Evolutionary conservation across 257 asterid species (phyloP).

Genomic region (Paraleonurus japonicus): DNA sequence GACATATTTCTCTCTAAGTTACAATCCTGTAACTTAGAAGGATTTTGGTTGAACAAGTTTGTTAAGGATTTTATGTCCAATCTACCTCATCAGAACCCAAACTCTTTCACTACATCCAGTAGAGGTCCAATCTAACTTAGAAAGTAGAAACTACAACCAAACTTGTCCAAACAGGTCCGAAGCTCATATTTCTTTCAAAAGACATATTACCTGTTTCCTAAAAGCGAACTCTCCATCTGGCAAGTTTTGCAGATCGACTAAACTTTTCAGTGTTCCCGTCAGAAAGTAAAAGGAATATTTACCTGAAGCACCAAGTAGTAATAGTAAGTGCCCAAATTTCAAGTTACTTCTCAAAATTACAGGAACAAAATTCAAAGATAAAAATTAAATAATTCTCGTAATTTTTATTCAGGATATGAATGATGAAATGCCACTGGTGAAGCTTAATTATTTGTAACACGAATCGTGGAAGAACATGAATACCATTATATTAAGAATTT

Average conservation of each 20-base stretch:
- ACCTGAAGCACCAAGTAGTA: conserved; percentile 48
- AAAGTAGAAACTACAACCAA: not conserved
- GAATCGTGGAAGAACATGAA: not conserved
- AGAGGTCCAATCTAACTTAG: not conserved
- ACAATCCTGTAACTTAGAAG: not conserved
- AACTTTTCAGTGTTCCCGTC: conserved; percentile 56
- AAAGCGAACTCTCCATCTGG: conserved; percentile 78
- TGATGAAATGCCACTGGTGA: not conserved
- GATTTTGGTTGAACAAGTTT: not conserved
- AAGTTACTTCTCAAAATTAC: conserved; percentile 1
- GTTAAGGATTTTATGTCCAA: not conserved
- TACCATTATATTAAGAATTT: not conserved
- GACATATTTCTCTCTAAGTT: not conserved
- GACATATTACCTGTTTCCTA: conserved; percentile 67
- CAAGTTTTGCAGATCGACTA: conserved; percentile 76
- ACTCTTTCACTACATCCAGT: not conserved
- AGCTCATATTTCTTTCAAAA: not conserved
- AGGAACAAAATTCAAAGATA: conserved; percentile 8
- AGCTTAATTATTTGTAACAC: conserved; percentile 2
- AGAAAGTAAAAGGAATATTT: conserved; percentile 54
- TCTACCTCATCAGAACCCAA: not conserved
- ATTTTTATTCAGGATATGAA: not conserved
- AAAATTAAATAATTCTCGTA: not conserved
- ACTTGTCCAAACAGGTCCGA: not conserved
- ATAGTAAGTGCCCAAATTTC: not conserved